Base-by-base conservation (phyloP, 1,139 yeast genomes). In the Taphrina confusa region DNA sequence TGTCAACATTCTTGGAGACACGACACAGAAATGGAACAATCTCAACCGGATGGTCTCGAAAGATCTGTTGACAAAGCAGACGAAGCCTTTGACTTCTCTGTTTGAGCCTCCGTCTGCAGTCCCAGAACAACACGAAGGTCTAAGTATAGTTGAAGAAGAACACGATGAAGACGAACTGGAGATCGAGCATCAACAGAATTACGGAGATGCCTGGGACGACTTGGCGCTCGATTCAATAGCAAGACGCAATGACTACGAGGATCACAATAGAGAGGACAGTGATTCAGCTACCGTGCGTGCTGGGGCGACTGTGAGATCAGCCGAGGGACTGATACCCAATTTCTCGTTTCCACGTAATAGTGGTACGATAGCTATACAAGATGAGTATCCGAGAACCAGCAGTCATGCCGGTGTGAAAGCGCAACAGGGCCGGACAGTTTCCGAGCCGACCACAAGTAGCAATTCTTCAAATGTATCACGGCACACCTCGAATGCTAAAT, bases 341-440 rank as follows among this genome's bases (percentile, higher is more conserved):
- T 54, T 54, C n/a, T 54, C 58, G 12, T 54, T 54, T 16, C 58
- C 58, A 18, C 52, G 52, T 3, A 42, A 42, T 25, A 31, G 47
- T 6, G 25, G 11, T 3, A 9, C 33, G 12, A 12, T 30, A 12
- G 33, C 11, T 30, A 9, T 9, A 9, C 30, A 25, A 12, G 11
- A 30, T n/a, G 14, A 22, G 9, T 5, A 16, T 39, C 44, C 18
- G 23, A 4, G n/a, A 16, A 16, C 14, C 11, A 1, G 9, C 47
- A 30, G 33, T 12, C n/a, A n/a, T n/a, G n/a, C n/a, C n/a, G n/a
- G n/a, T n/a, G n/a, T n/a, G n/a, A 37, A 18, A 11, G 25, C 23
- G 8, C 25, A 8, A n/a, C 12, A 37, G 11, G 4, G 12, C 8
- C 9, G 25, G 9, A 18, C n/a, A 18, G 25, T 4, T 16, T 9